Evolutionary conservation across 2,329 filamentous ascomycete genomes (phyloP).

Genomic region (Plenodomus biglobosus): DNA sequence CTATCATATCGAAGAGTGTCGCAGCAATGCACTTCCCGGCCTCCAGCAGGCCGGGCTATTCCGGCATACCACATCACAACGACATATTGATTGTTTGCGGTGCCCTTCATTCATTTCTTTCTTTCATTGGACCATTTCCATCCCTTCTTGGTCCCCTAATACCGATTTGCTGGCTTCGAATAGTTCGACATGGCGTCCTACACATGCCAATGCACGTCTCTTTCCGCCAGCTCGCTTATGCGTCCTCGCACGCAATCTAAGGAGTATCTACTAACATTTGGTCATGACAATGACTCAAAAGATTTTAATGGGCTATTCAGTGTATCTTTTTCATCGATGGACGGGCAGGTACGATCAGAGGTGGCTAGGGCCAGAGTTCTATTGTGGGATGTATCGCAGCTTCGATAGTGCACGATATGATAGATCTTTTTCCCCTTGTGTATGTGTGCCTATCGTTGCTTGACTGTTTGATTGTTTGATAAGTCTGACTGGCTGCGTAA

Average conservation of each 20-base stretch:
- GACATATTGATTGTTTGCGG: conserved; percentile 1
- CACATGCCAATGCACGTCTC: conserved; percentile 12
- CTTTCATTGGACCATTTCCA: conserved; percentile 10
- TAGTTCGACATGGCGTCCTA: conserved; percentile 26
- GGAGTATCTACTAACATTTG: conserved; percentile 34
- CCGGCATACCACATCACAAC: conserved; percentile 12
- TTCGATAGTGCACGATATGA: conserved; percentile 31
- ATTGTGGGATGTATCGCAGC: conserved; percentile 29
- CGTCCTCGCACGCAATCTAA: conserved; percentile 24
- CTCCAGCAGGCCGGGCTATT: conserved; percentile 13
- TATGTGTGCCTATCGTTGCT: no score
- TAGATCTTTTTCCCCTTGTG: conserved; percentile 19
- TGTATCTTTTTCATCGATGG: conserved; percentile 31
- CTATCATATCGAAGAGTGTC: conserved; percentile 11
- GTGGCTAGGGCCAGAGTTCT: conserved; percentile 16
- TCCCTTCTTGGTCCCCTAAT: conserved; percentile 24
- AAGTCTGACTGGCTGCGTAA: no score
- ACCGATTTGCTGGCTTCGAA: conserved; percentile 15
- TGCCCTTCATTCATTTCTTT: conserved; percentile 20
- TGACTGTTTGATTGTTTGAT: not conserved
- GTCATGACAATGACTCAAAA: conserved; percentile 13
- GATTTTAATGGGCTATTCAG: conserved; percentile 30
- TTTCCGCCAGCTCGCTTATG: conserved; percentile 12
- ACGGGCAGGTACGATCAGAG: conserved; percentile 23
- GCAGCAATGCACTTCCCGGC: conserved; percentile 4